Percentiles rank a stretch among this genome's conserved stretches.
phyloP scores from a whole-genome alignment of 495 filamentous ascomycete species.

The Penicillium tannophilum region DNA sequence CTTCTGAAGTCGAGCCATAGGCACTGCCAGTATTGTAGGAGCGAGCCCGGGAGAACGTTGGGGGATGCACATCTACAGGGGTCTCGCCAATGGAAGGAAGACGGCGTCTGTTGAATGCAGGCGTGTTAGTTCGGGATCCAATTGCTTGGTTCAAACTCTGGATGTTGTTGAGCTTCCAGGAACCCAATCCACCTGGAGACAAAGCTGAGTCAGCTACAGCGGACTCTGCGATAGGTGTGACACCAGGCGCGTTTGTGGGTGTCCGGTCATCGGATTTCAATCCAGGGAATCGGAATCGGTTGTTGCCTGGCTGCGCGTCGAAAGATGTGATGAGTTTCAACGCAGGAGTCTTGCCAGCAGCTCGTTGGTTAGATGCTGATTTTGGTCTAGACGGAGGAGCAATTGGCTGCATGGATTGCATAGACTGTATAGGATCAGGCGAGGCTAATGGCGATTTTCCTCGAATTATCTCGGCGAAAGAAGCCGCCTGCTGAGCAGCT shows the following conservation, averaged over 20 bases:
- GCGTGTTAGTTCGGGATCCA: constrained; percentile 72
- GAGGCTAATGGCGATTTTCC: constrained; percentile 50
- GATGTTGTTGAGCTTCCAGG: constrained; percentile 62
- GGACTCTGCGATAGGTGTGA: constrained; percentile 91
- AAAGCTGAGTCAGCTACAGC: constrained; percentile 85
- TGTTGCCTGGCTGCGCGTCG: constrained; percentile 51
- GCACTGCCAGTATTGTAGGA: constrained; percentile 46
- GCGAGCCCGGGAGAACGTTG: constrained; percentile 41
- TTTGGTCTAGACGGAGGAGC: constrained; percentile 30
- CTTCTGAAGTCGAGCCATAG: constrained; percentile 50
- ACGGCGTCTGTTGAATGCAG: constrained; percentile 68
- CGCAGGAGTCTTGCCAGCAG: constrained; percentile 73
- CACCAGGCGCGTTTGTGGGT: constrained; percentile 71
- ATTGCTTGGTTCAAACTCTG: constrained; percentile 65
- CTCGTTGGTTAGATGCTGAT: constrained; percentile 29
- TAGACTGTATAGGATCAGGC: constrained; percentile 36
- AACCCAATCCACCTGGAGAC: constrained; percentile 70
- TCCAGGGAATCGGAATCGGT: constrained; percentile 68
- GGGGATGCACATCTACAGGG: constrained; percentile 57
- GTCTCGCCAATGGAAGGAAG: constrained; percentile 87
- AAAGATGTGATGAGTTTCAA: constrained; percentile 95
- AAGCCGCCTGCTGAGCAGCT: constrained; percentile 66
- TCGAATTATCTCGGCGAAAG: constrained; percentile 36
- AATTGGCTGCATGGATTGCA: constrained; percentile 22
- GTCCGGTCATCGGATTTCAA: constrained; percentile 68